A percentile compares a stretch with the other conserved stretches of the same genome.
phyloP scores from a whole-genome alignment of 306 rosid genomes.

The Glycine soja region DNA sequence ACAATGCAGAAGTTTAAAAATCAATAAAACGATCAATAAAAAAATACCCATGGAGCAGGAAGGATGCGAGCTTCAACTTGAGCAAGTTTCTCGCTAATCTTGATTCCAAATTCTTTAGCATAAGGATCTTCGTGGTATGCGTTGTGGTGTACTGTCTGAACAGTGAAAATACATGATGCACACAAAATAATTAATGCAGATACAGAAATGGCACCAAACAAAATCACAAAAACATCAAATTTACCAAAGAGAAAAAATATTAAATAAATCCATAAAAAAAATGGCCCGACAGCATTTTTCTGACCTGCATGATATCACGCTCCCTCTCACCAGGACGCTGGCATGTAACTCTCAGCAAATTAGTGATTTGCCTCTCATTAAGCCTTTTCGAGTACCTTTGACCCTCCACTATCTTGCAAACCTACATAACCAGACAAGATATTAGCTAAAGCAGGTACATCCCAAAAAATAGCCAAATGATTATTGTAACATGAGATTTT shows the following conservation, averaged over 20 bases:
- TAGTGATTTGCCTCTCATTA: constrained; percentile 90
- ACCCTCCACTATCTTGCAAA: constrained; percentile 96
- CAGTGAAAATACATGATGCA: background rate
- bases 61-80: constrained; percentile 98
- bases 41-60: constrained; percentile 89
- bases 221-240: too few species aligned
- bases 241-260: background rate
- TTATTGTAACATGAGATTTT: background rate
- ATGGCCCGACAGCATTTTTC: background rate
- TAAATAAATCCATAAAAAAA: background rate
- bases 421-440: constrained; percentile 56
- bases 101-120: constrained; percentile 92
- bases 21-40: background rate
- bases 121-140: constrained; percentile 86
- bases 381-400: constrained; percentile 88
- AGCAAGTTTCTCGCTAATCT: constrained; percentile 87
- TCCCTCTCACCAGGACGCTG: constrained; percentile 96
- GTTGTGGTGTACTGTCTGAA: constrained; percentile 87
- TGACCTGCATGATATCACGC: constrained; percentile 79
- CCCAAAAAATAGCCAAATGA: background rate
- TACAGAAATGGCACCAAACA: background rate
- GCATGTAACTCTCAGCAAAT: constrained; percentile 85
- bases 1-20: background rate
- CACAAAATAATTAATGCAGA: background rate
- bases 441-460: constrained; percentile 29